Base-by-base conservation (phyloP, 768 basidiomycete genomes). In the Trametes sanguinea region DNA sequence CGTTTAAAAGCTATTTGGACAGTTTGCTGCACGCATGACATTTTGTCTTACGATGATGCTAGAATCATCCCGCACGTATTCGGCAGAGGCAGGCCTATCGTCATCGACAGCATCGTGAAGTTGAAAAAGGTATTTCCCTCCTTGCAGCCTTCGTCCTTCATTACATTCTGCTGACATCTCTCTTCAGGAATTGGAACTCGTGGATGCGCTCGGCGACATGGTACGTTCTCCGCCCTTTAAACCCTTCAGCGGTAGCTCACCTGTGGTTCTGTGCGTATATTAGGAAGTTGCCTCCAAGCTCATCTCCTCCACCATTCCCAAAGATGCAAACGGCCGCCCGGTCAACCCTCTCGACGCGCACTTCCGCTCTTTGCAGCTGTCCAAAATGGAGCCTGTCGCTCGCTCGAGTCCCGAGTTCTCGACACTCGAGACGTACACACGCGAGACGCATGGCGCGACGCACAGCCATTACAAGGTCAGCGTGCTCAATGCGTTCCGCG, bases 201-300 rank as follows among this genome's bases (percentile, higher is more conserved):
- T 86, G 14, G 85, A 86, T 63, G 83, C 85, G 17, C 78, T 87
- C 27, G 84, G 84, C 2, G 85, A 87, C 67, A 86, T 87, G 85
- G 83, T 81, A 63, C 30, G 63, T 55, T 16, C 14, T 43, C 5
- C n/a, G 2, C 42, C n/a, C 42, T 22, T 22, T 22, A 22, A 1
- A 22, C 22, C 22, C 22, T 22, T 22, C 1, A 22, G 22, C 22
- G 22, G 22, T 22, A 22, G 22, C 22, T 22, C 22, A 22, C 22
- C 22, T 22, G 22, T 22, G 22, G 22, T 22, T 22, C 22, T 22
- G 22, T 22, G 22, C 22, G 22, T 22, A 22, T 22, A 22, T 22
- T 59, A 84, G 83, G 84, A 85, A 77, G 74, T 87, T 57, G 83
- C 85, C 14, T 78, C 80, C 35, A 83, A 86, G 69, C 76, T 87